Evolutionary conservation across 192 early-diverging fungal species (phyloP), one percentile per base, ranked within the genome.

Genomic region (Linderina pennispora): DNA sequence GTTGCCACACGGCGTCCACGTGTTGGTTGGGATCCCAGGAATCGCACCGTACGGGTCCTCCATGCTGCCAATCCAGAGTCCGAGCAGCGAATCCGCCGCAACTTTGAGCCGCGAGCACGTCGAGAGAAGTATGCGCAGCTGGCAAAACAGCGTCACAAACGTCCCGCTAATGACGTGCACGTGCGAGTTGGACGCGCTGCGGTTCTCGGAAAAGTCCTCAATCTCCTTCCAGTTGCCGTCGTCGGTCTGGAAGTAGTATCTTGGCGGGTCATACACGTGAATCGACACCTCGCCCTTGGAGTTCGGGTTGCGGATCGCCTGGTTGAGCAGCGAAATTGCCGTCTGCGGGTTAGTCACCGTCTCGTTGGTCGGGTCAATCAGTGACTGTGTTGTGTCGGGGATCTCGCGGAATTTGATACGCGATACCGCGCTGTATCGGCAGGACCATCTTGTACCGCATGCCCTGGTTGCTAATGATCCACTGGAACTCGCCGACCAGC

Each of bases 391-490:
- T 21, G 57, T 22, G 17, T 72, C 68, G 1, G 68, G 68, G 3
- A 48, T 11, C 28, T 72, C 68, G 49, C 62, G 62, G 53, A 72
- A 65, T 22, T 50, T 60, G 31, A 72, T 72, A 11, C 61, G 61
- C 23, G 57, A 64, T 4, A 72, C 55, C 4, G 62, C 45, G 26
- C 62, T 72, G 50, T 65, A 65, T 4, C n/a, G 68, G 62, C 20
- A 72, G 46, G 1, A 61, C 68, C 68, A 72, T 65, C 43, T 72
- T 72, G 62, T 65, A 72, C 25, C 68, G 62, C 20, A 49, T n/a
- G n/a, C 62, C 57, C 19, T 45, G 19, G 50, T 52, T 65, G 50
- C 68, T 43, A 36, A 72, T 61, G 35, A 65, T 56, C 68, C 68
- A 72, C 50, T 72, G 68, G 46, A 72, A 72, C 24, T 72, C 68